A percentile compares a stretch with the other conserved stretches of the same genome.
Conservation (phyloP, 2,329 filamentous ascomycete species). For the Exophiala viscosa region DNA sequence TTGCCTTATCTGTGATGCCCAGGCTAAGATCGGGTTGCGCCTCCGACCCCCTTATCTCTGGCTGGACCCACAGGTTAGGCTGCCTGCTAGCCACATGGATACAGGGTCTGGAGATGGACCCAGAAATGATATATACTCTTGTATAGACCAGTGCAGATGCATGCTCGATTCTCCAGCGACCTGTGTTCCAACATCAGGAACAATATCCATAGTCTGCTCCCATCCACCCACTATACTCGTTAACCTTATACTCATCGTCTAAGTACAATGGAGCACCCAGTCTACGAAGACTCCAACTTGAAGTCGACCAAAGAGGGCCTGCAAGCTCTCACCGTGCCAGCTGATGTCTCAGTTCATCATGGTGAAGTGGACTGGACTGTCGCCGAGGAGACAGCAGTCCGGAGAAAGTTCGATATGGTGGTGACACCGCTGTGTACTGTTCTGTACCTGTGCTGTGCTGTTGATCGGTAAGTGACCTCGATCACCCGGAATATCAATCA, state of each 20-base stretch:
- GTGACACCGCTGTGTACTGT: slow-evolving; percentile 24
- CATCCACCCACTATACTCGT: background rate
- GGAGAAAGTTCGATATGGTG: slow-evolving; percentile 23
- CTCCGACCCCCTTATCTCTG: slow-evolving; percentile 1
- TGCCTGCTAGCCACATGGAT: background rate
- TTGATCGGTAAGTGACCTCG: slow-evolving; percentile 14
- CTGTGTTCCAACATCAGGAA: background rate
- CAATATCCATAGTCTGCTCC: background rate
- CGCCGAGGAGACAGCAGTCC: slow-evolving; percentile 20
- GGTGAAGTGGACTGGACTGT: slow-evolving; percentile 23
- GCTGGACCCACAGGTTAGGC: background rate
- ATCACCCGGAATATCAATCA: background rate
- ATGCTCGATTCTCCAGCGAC: background rate
- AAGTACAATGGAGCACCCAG: background rate
- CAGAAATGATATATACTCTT: background rate
- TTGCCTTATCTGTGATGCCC: background rate
- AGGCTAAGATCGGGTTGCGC: background rate
- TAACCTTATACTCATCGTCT: background rate
- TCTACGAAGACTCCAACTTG: background rate
- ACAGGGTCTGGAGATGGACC: background rate
- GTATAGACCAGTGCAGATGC: background rate
- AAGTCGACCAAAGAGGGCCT: background rate
- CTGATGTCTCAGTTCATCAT: background rate
- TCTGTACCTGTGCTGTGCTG: slow-evolving; percentile 24
- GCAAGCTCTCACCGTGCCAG: background rate